Percentiles rank a stretch among this genome's conserved stretches.
Conservation (phyloP, 768 basidiomycete genomes). For the Macrolepiota fuliginosa region DNA sequence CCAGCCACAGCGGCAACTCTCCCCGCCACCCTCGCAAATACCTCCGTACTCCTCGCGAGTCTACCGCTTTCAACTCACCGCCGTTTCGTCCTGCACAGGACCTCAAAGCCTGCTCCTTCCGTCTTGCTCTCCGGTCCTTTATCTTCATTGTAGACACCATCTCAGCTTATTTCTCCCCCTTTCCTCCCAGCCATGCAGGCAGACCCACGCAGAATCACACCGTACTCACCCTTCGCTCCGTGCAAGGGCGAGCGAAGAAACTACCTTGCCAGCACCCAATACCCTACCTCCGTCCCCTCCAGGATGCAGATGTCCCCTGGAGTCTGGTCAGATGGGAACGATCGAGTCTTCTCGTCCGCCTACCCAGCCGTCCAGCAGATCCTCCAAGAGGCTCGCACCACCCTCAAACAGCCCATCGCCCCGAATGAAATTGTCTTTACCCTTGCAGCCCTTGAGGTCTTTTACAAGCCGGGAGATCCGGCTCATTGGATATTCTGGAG, state of each 20-base stretch:
- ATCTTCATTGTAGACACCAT: not conserved
- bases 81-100: slow-evolving; percentile 6
- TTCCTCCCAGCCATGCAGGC: slow-evolving; percentile 15
- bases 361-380: slow-evolving; percentile 48
- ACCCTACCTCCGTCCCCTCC: slow-evolving; percentile 21
- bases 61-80: slow-evolving; percentile 20
- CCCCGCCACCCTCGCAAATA: not conserved
- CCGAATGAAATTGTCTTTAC: slow-evolving; percentile 47
- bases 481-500: slow-evolving; percentile 69
- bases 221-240: slow-evolving; percentile 19
- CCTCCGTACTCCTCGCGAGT: slow-evolving; percentile 29
- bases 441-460: slow-evolving; percentile 60
- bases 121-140: slow-evolving; percentile 8
- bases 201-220: slow-evolving; percentile 20
- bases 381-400: slow-evolving; percentile 39
- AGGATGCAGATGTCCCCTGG: slow-evolving; percentile 32
- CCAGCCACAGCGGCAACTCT: slow-evolving; percentile 7
- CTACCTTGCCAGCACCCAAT: slow-evolving; percentile 16
- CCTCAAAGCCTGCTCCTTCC: not conserved
- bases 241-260: slow-evolving; percentile 16
- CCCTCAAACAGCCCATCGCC: slow-evolving; percentile 34
- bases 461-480: slow-evolving; percentile 50
- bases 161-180: slow-evolving; percentile 4
- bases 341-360: slow-evolving; percentile 41
- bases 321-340: slow-evolving; percentile 36